These are phyloP conservation scores for Cryptosporidium baileyi DNA, from an alignment of 169 alveolate genomes.

Conservation along the genomic window DNA sequence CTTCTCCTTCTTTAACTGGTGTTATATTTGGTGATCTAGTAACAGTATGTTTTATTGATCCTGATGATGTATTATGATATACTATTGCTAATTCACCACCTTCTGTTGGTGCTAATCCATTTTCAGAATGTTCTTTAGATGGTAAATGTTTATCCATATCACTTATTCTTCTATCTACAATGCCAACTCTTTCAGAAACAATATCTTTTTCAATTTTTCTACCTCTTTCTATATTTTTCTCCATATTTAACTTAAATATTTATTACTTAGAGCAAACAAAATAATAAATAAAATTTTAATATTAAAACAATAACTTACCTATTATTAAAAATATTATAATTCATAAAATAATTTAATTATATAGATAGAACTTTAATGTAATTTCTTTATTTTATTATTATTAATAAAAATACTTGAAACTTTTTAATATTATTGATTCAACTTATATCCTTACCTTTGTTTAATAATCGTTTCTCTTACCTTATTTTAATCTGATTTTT, in stretches of 20 bases:
- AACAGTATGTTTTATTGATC: conserved; percentile 35
- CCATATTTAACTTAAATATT: conserved; percentile 20
- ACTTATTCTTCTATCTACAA: conserved; percentile 36
- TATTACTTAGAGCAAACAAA: too few species aligned
- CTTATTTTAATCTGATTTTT: too few species aligned
- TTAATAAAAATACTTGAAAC: too few species aligned
- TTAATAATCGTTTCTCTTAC: too few species aligned
- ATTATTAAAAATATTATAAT: background rate
- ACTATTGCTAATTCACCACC: conserved; percentile 62
- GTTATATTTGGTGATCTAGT: conserved; percentile 33
- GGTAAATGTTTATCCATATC: conserved; percentile 45
- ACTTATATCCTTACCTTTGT: too few species aligned
- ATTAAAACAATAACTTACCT: background rate
- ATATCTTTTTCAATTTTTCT: conserved; percentile 11
- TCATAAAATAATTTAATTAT: too few species aligned
- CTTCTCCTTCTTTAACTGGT: conserved; percentile 31
- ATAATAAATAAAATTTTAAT: background rate
- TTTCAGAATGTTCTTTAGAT: conserved; percentile 19
- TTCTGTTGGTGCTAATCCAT: conserved; percentile 42
- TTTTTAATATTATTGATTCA: too few species aligned
- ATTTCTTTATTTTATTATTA: too few species aligned
- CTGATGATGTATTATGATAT: conserved; percentile 38
- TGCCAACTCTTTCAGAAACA: conserved; percentile 27
- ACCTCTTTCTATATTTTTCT: conserved; percentile 31
- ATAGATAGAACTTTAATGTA: too few species aligned